phyloP scores from a whole-genome alignment of 352 stramenopile species.

The Stramenopiles sp. region DNA sequence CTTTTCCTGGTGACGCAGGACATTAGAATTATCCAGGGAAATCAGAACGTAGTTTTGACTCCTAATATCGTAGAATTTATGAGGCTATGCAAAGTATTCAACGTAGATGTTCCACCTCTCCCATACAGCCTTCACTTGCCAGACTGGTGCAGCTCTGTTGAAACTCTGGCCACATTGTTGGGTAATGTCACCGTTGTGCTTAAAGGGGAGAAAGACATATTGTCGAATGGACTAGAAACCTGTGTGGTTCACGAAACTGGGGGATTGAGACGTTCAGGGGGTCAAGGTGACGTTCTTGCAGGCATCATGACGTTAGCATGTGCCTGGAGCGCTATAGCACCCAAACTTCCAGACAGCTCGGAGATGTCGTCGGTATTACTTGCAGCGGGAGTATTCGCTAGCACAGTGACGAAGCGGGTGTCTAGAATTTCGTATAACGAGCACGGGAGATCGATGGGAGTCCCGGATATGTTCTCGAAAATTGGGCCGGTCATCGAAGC shows the following conservation, averaged over 20 bases:
- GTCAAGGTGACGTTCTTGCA: background rate
- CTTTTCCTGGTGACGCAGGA: constrained; percentile 64
- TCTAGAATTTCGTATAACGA: background rate
- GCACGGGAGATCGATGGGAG: background rate
- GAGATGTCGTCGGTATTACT: background rate
- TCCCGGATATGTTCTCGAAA: background rate
- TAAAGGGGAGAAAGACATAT: background rate
- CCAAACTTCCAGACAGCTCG: background rate
- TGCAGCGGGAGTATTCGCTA: background rate
- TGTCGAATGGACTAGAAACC: background rate
- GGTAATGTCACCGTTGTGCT: background rate
- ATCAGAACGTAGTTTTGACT: constrained; percentile 63
- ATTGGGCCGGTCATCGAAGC: background rate
- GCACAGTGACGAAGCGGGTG: no score
- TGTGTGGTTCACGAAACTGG: background rate
- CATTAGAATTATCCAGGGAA: constrained; percentile 36
- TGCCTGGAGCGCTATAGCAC: background rate
- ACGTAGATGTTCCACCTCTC: background rate
- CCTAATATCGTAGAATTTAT: constrained; percentile 67
- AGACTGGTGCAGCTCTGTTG: background rate
- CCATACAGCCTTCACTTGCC: background rate
- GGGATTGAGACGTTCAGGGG: background rate
- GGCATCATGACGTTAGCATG: background rate
- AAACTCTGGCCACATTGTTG: background rate
- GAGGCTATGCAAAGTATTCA: constrained; percentile 26